Evolutionary conservation across 1,284 basidiomycete species (phyloP).

Genomic region (Inonotus obliquus): DNA sequence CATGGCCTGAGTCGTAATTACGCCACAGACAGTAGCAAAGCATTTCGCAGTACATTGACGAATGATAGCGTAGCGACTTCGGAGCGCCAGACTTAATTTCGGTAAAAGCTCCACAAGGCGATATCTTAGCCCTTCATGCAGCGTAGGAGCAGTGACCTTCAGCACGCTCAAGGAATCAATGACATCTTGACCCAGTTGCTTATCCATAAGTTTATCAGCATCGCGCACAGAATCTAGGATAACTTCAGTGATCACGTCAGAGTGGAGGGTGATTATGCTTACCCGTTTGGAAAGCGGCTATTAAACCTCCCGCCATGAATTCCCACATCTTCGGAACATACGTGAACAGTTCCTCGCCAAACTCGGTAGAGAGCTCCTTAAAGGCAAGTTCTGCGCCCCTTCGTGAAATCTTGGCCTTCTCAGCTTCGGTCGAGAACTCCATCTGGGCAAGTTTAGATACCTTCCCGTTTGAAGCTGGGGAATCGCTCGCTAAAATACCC

Average conservation of each 20-base stretch:
- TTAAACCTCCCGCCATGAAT: slow-evolving; percentile 78
- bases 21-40: slow-evolving; percentile 83
- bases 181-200: slow-evolving; percentile 82
- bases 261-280: slow-evolving; percentile 23
- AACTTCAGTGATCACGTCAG: slow-evolving; percentile 33
- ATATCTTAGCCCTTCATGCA: slow-evolving; percentile 68
- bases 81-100: slow-evolving; percentile 69
- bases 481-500: slow-evolving; percentile 29
- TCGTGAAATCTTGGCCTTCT: slow-evolving; percentile 56
- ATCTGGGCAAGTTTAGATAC: slow-evolving; percentile 40
- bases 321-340: slow-evolving; percentile 92
- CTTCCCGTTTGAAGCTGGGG: slow-evolving; percentile 37
- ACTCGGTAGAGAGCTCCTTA: slow-evolving; percentile 70
- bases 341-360: slow-evolving; percentile 71
- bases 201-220: slow-evolving; percentile 60
- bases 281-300: slow-evolving; percentile 68
- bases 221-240: slow-evolving; percentile 47
- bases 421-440: slow-evolving; percentile 42
- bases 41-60: slow-evolving; percentile 84
- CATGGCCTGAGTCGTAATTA: slow-evolving; percentile 86
- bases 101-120: slow-evolving; percentile 75
- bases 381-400: slow-evolving; percentile 89
- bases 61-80: slow-evolving; percentile 85
- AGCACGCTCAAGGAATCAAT: slow-evolving; percentile 92
- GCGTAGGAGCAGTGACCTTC: slow-evolving; percentile 73